phyloP scores from a whole-genome alignment of 2,329 filamentous ascomycete genomes.

The Colletotrichum euphorbiae region DNA sequence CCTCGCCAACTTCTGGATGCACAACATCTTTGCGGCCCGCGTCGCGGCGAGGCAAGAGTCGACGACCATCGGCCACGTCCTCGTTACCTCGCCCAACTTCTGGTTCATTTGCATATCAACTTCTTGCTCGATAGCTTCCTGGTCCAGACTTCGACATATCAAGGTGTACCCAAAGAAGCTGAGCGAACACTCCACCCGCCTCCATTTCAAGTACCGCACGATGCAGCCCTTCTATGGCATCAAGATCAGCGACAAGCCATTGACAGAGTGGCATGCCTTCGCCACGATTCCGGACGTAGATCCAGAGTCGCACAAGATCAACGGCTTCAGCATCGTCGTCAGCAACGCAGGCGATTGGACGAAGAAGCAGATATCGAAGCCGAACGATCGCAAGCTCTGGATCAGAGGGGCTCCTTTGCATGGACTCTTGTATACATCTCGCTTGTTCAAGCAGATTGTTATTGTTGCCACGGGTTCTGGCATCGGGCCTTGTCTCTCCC shows the following conservation, averaged over 20 bases:
- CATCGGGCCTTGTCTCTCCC: conserved; percentile 74
- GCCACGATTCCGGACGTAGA: conserved; percentile 73
- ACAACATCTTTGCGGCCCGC: conserved; percentile 64
- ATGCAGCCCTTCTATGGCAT: conserved; percentile 57
- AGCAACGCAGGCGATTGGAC: conserved; percentile 77
- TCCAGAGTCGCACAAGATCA: conserved; percentile 68
- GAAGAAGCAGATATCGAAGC: conserved; percentile 67
- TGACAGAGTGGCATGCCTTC: conserved; percentile 80
- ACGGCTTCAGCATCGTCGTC: conserved; percentile 65
- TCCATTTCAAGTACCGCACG: conserved; percentile 75
- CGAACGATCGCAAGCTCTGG: conserved; percentile 70
- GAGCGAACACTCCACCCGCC: conserved; percentile 76
- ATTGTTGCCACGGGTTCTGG: conserved; percentile 79
- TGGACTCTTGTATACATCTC: conserved; percentile 44
- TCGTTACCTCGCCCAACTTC: conserved; percentile 59
- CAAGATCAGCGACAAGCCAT: conserved; percentile 70
- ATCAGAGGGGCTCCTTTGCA: conserved; percentile 74
- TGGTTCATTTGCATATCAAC: conserved; percentile 77
- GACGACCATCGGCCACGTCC: conserved; percentile 49
- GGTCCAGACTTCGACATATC: conserved; percentile 77
- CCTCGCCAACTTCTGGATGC: conserved; percentile 72
- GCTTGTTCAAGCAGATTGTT: conserved; percentile 72
- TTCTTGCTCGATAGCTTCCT: conserved; percentile 74
- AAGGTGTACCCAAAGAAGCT: conserved; percentile 74
- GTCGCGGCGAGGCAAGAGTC: conserved; percentile 53